These are phyloP conservation scores for Penicillium sp. DNA, from an alignment of 2,329 filamentous ascomycete species.

Conservation along the genomic window DNA sequence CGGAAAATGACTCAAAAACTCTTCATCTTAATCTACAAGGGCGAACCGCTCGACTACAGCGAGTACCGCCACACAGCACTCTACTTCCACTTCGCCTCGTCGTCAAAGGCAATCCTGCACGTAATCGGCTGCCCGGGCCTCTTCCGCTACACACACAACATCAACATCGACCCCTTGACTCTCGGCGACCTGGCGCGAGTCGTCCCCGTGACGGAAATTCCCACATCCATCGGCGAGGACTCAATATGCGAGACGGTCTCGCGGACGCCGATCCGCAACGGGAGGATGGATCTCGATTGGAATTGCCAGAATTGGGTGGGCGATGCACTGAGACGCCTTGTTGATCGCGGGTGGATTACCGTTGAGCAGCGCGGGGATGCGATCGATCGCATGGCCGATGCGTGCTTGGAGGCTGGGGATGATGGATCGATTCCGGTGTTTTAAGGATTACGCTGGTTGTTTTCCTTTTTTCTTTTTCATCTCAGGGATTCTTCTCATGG, in stretches of 20 bases:
- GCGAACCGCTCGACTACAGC: conserved; percentile 35
- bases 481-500: background rate
- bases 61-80: conserved; percentile 39
- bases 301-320: conserved; percentile 41
- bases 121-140: conserved; percentile 33
- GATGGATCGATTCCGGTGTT: background rate
- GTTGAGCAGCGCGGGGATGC: conserved; percentile 24
- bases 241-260: conserved; percentile 27
- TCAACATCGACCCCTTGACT: conserved; percentile 19
- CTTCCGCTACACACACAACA: conserved; percentile 29
- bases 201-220: conserved; percentile 22
- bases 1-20: conserved; percentile 29
- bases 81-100: conserved; percentile 27
- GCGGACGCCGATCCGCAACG: conserved; percentile 30
- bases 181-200: conserved; percentile 23
- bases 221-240: conserved; percentile 24
- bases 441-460: background rate
- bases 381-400: conserved; percentile 34
- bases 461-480: background rate
- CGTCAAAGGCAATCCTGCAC: conserved; percentile 29
- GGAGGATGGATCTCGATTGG: conserved; percentile 32
- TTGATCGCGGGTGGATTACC: conserved; percentile 28
- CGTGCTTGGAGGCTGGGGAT: conserved; percentile 31
- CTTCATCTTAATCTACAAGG: conserved; percentile 33
- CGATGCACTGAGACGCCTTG: conserved; percentile 31